Conservation (phyloP, 2,329 filamentous ascomycete genomes). For the Penicillium sp. region DNA sequence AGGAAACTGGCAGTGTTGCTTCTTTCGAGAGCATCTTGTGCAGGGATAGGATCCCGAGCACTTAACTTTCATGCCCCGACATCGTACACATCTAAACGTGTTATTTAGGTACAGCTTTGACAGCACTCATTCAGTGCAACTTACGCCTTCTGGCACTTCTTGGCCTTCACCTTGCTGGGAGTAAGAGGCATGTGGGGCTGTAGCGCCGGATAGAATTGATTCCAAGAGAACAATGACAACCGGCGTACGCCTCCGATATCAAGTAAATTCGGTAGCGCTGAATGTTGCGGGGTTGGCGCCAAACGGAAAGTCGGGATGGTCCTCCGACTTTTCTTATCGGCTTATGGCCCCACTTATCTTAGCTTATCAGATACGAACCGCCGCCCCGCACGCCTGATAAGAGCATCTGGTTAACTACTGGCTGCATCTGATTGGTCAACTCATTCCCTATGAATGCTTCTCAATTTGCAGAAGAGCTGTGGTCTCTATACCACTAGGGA, state of each 20-base stretch:
- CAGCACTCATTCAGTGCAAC: conserved; percentile 8
- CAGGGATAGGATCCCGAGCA: conserved; percentile 37
- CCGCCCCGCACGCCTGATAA: conserved; percentile 1
- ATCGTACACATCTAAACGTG: conserved; percentile 32
- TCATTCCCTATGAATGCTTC: neutral
- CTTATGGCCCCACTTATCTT: neutral
- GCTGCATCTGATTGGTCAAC: neutral
- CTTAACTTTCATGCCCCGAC: conserved; percentile 40
- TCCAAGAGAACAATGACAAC: conserved; percentile 8
- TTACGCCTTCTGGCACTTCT: conserved; percentile 33
- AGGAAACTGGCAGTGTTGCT: conserved; percentile 32
- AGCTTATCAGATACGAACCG: neutral
- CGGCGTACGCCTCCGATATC: conserved; percentile 28
- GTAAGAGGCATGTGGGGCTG: conserved; percentile 25
- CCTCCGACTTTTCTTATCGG: conserved; percentile 30
- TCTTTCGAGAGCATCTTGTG: conserved; percentile 33
- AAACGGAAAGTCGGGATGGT: conserved; percentile 20
- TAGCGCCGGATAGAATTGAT: neutral
- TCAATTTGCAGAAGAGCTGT: neutral
- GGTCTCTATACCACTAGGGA: too few relatives aligned
- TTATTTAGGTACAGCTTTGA: neutral
- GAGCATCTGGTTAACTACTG: neutral
- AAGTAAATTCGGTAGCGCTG: conserved; percentile 7
- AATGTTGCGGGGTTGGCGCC: conserved; percentile 16
- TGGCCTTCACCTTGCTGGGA: conserved; percentile 19